Conservation (phyloP, 2,329 filamentous ascomycete genomes). For the Epichloe sibirici region DNA sequence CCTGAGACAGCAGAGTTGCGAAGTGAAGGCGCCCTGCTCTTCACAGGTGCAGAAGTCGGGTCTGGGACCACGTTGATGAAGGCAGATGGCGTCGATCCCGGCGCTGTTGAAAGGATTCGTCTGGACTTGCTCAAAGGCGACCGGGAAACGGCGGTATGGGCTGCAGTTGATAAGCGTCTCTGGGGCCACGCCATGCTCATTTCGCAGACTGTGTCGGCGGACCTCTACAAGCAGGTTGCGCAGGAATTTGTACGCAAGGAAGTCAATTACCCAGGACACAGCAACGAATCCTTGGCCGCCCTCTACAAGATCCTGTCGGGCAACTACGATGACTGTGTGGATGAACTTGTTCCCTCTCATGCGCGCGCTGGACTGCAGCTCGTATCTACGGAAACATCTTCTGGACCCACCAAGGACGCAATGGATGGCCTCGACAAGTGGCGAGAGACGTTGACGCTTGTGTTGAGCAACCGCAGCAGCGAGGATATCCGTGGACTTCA, state of each 20-base stretch:
- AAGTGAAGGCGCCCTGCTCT: slow-evolving; percentile 10
- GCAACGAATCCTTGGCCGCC: slow-evolving; percentile 78
- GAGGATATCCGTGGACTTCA: slow-evolving; percentile 69
- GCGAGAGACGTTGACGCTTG: slow-evolving; percentile 77
- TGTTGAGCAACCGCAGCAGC: slow-evolving; percentile 76
- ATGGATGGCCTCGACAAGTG: slow-evolving; percentile 84
- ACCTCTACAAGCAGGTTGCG: slow-evolving; percentile 83
- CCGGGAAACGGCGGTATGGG: slow-evolving; percentile 84
- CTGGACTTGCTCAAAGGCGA: slow-evolving; percentile 66
- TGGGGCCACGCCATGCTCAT: slow-evolving; percentile 97
- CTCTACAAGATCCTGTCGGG: slow-evolving; percentile 90
- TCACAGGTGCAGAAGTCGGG: slow-evolving; percentile 14
- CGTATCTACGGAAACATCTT: slow-evolving; percentile 59
- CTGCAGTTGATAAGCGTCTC: slow-evolving; percentile 79
- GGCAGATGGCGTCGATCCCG: slow-evolving; percentile 57
- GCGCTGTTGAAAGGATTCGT: slow-evolving; percentile 59
- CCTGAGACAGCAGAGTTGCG: slow-evolving; percentile 30
- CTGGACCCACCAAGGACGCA: slow-evolving; percentile 54
- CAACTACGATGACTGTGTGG: slow-evolving; percentile 86
- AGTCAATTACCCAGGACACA: slow-evolving; percentile 68
- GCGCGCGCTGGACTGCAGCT: slow-evolving; percentile 87
- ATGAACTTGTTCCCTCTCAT: slow-evolving; percentile 87
- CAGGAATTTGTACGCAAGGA: slow-evolving; percentile 95
- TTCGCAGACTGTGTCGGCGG: slow-evolving; percentile 62
- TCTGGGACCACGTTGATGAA: slow-evolving; percentile 27